phyloP scores from a whole-genome alignment of 345 rosid species.

The Lepidium sativum region DNA sequence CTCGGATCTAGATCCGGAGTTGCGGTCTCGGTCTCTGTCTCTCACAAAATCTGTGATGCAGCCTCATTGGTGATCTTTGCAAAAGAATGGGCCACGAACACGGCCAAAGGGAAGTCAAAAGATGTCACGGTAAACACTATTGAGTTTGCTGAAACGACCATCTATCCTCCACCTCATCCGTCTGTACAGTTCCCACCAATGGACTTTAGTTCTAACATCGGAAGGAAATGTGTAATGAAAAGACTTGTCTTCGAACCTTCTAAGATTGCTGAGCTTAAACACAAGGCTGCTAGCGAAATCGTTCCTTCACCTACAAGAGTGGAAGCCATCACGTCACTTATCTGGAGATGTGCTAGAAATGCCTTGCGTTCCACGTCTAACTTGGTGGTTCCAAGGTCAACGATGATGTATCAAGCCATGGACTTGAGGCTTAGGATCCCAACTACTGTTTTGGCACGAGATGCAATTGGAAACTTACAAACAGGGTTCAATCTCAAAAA shows the following conservation, averaged over 20 bases:
- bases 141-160: neutral
- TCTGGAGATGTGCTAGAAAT: constrained; percentile 10
- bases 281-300: neutral
- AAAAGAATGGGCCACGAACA: neutral
- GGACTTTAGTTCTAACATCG: neutral
- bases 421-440: constrained; percentile 24
- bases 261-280: constrained; percentile 8
- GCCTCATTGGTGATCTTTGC: constrained; percentile 20
- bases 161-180: constrained; percentile 16
- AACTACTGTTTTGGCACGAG: neutral
- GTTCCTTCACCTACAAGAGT: constrained; percentile 18
- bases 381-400: neutral
- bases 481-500: neutral
- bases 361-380: neutral
- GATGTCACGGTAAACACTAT: neutral
- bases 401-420: constrained; percentile 11
- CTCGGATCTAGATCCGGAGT: constrained; percentile 33
- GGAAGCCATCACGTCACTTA: constrained; percentile 19
- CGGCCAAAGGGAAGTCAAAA: neutral
- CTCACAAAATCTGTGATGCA: constrained; percentile 41
- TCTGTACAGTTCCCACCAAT: neutral
- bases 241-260: constrained; percentile 8
- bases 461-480: constrained; percentile 21
- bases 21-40: constrained; percentile 19
- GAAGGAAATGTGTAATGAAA: neutral